Evolutionary conservation across 2,329 filamentous ascomycete species (phyloP).

Genomic region (Fusarium sp.): DNA sequence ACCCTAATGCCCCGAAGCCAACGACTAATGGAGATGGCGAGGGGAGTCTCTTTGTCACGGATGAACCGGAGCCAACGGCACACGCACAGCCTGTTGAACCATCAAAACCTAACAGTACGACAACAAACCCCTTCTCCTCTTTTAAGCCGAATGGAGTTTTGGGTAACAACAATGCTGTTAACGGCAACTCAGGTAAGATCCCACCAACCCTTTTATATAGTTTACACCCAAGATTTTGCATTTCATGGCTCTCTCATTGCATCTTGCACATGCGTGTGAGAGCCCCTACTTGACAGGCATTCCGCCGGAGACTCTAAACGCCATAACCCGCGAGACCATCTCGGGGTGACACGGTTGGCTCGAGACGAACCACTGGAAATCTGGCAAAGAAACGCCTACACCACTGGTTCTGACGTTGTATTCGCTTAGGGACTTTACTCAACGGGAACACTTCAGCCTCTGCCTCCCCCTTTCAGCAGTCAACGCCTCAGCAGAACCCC

Average conservation of each 20-base stretch:
- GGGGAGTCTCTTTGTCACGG: conserved; percentile 47
- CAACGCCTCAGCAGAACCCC: conserved; percentile 32
- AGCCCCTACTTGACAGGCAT: conserved; percentile 35
- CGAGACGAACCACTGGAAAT: conserved; percentile 46
- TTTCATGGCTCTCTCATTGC: conserved; percentile 25
- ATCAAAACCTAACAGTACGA: conserved; percentile 15
- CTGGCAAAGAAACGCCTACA: conserved; percentile 41
- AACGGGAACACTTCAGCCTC: conserved; percentile 35
- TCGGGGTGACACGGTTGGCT: conserved; percentile 35
- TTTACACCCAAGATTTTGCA: conserved; percentile 43
- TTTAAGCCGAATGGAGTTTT: conserved; percentile 12
- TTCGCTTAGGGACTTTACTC: conserved; percentile 43
- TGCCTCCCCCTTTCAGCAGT: conserved; percentile 31
- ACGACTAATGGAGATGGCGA: conserved; percentile 34
- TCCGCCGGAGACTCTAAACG: conserved; percentile 44
- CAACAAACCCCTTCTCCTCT: conserved; percentile 26
- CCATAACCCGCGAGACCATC: conserved; percentile 32
- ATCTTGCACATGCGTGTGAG: conserved; percentile 9
- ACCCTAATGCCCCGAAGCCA: conserved; percentile 31
- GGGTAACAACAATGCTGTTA: conserved; percentile 18
- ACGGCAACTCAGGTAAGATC: conserved; percentile 41
- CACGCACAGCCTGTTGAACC: conserved; percentile 14
- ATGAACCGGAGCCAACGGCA: conserved; percentile 15
- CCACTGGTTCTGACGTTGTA: conserved; percentile 47
- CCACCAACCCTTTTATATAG: conserved; percentile 27